A percentile compares a stretch with the other conserved stretches of the same genome.
Evolutionary conservation across 179 eudicot genomes (phyloP).

Genomic region (Silene coronaria): DNA sequence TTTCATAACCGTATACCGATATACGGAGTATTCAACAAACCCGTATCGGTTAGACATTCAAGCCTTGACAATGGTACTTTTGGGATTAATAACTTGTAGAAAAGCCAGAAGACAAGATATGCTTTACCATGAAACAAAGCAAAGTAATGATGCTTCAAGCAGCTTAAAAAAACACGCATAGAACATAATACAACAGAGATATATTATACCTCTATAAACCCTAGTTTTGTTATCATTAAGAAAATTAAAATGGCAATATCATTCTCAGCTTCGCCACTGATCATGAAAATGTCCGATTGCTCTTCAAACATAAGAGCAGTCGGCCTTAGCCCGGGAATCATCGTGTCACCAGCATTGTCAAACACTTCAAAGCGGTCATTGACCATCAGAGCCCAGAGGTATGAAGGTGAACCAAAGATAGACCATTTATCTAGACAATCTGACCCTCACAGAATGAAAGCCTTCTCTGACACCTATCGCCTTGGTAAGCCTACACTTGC

Average conservation of each 20-base stretch:
- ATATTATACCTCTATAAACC: conserved; percentile 4
- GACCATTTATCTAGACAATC: neutral
- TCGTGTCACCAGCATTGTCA: neutral
- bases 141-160: conserved; percentile 12
- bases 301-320: neutral
- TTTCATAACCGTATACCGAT: too few relatives aligned
- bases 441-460: conserved; percentile 10
- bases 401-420: conserved; percentile 14
- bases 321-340: neutral
- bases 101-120: neutral
- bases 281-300: neutral
- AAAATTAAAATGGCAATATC: neutral
- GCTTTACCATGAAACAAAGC: conserved; percentile 14
- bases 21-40: too few relatives aligned
- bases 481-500: neutral
- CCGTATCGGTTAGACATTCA: neutral
- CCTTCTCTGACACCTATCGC: conserved; percentile 7
- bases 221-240: neutral
- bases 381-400: conserved; percentile 10
- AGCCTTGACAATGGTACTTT: neutral
- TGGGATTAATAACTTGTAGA: neutral
- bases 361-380: conserved; percentile 1
- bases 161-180: neutral
- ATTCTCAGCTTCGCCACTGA: neutral
- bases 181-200: neutral